Percentiles rank a stretch among this genome's conserved stretches.
Conservation (phyloP, 768 basidiomycete species). For the Calocera cornea region DNA sequence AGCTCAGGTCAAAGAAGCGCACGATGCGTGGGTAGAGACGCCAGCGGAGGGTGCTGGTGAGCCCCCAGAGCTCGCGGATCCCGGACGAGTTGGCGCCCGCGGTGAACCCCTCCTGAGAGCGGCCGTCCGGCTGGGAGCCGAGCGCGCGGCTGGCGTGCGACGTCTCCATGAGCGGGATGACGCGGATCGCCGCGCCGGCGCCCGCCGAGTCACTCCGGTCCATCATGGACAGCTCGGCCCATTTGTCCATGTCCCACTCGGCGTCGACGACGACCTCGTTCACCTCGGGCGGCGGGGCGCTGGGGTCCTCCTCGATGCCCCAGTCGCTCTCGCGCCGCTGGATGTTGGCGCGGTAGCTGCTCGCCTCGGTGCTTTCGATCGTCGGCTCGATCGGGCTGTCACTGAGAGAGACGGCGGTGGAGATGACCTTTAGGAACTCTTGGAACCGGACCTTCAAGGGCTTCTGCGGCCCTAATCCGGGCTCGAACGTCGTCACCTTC, state of each 20-base stretch:
- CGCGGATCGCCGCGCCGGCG: not conserved
- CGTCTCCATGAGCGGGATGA: conserved; percentile 39
- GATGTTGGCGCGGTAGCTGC: not conserved
- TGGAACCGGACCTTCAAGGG: not conserved
- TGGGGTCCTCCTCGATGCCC: not conserved
- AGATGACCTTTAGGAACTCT: conserved; percentile 1
- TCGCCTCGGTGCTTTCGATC: conserved; percentile 2
- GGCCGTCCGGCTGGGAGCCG: conserved; percentile 29
- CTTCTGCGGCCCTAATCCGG: not conserved
- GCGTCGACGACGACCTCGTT: conserved; percentile 69
- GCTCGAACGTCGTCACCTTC: not conserved
- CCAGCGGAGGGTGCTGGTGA: conserved; percentile 40
- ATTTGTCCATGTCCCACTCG: conserved; percentile 24
- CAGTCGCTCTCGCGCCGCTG: not conserved
- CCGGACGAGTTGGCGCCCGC: conserved; percentile 27
- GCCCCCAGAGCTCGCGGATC: conserved; percentile 24
- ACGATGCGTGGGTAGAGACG: conserved; percentile 41
- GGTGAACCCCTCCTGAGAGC: conserved; percentile 25
- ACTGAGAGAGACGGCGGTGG: not conserved
- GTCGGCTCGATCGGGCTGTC: conserved; percentile 1
- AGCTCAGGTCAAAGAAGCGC: conserved; percentile 47
- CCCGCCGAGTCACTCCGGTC: not conserved
- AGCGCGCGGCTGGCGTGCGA: conserved; percentile 36
- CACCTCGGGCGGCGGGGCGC: conserved; percentile 25
- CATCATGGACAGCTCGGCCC: conserved; percentile 10